A percentile compares a stretch with the other conserved stretches of the same genome.
phyloP scores from a whole-genome alignment of 1,284 basidiomycete species.

The Mixia osmundae region DNA sequence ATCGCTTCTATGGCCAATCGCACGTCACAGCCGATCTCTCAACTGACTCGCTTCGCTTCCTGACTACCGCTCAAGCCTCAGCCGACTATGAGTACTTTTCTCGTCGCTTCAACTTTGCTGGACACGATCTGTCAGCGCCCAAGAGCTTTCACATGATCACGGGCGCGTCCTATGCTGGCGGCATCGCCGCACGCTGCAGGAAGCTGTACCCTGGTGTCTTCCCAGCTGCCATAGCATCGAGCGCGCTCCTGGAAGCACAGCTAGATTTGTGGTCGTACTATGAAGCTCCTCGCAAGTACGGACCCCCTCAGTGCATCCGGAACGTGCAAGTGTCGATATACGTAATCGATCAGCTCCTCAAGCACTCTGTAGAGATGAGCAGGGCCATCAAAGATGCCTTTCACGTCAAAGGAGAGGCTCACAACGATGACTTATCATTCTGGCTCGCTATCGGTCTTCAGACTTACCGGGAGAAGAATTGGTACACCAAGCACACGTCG shows the following conservation, averaged over 20 bases:
- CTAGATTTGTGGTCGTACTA: conserved; percentile 16
- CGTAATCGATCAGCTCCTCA: no score
- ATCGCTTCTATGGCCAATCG: conserved; percentile 64
- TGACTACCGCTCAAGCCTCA: conserved; percentile 68
- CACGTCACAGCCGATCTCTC: conserved; percentile 53
- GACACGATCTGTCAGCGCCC: neutral
- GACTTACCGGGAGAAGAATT: no score
- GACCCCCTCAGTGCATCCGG: no score
- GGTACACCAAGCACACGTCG: no score
- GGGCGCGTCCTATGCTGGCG: conserved; percentile 37
- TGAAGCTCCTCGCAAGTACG: no score
- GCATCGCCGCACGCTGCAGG: conserved; percentile 76
- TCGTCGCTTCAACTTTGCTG: conserved; percentile 51
- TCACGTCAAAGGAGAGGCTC: no score
- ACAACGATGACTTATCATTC: no score
- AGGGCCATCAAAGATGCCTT: no score
- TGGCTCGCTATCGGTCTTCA: no score
- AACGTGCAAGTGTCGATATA: no score
- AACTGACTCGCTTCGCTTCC: conserved; percentile 36
- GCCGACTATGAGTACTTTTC: conserved; percentile 85
- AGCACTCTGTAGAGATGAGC: no score
- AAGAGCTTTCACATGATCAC: neutral
- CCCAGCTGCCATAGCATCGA: conserved; percentile 68
- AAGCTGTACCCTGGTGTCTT: conserved; percentile 67
- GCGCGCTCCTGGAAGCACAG: conserved; percentile 19